Evolutionary conservation across 2,329 filamentous ascomycete genomes (phyloP).

Genomic region (Claviceps sorghi): DNA sequence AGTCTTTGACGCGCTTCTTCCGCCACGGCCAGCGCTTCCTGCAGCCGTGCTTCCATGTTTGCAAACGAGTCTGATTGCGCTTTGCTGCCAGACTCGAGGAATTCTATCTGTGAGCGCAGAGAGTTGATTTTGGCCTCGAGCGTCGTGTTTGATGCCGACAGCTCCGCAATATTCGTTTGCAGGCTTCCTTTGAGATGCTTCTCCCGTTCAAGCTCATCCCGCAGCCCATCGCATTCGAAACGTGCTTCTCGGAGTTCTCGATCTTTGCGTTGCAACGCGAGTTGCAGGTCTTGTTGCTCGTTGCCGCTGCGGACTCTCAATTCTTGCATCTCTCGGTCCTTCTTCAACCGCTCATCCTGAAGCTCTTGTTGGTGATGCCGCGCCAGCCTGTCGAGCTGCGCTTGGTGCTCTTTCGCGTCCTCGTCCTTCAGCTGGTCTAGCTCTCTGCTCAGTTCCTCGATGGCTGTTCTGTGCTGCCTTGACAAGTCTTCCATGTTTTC

Average conservation of each 20-base stretch:
- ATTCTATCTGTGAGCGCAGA: constrained; percentile 69
- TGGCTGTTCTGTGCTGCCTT: constrained; percentile 19
- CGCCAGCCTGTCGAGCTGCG: constrained; percentile 51
- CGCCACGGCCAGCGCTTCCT: constrained; percentile 57
- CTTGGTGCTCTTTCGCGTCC: constrained; percentile 45
- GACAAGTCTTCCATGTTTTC: constrained; percentile 21
- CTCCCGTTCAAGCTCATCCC: constrained; percentile 44
- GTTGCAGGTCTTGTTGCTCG: constrained; percentile 36
- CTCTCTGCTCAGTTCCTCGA: constrained; percentile 30
- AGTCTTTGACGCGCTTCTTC: constrained; percentile 66
- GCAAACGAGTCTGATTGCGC: constrained; percentile 78
- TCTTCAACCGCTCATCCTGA: constrained; percentile 46
- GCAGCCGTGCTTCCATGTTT: constrained; percentile 63
- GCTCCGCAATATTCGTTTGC: constrained; percentile 39
- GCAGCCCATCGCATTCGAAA: constrained; percentile 29
- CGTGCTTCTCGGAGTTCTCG: constrained; percentile 36
- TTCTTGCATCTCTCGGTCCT: constrained; percentile 50
- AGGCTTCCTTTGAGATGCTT: constrained; percentile 42
- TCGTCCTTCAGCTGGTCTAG: constrained; percentile 25
- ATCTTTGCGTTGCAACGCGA: constrained; percentile 36
- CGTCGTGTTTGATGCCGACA: constrained; percentile 45
- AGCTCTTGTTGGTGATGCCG: constrained; percentile 48
- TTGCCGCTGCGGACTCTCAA: constrained; percentile 37
- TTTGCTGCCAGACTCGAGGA: constrained; percentile 79
- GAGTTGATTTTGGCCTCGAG: constrained; percentile 64